Evolutionary conservation across 78 protist species (phyloP).

Genomic region (Dictyostelium firmibasis): DNA sequence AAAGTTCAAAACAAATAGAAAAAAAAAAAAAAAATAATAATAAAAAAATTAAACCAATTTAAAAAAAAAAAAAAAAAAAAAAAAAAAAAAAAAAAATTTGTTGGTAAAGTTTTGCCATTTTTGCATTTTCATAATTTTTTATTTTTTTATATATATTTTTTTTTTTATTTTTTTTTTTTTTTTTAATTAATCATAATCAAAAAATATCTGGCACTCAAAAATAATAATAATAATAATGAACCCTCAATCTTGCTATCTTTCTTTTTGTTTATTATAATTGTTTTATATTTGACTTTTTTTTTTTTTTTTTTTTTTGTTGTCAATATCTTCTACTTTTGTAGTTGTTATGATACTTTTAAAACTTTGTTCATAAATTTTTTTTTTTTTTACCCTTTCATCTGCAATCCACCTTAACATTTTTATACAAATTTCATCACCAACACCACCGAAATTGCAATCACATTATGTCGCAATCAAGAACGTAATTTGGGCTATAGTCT

Average conservation of each 20-base stretch:
- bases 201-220: background rate
- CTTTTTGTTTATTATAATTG: background rate
- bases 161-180: background rate
- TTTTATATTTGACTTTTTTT: too few relatives aligned
- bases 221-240: too few relatives aligned
- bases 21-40: too few relatives aligned
- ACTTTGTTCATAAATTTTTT: too few relatives aligned
- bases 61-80: too few relatives aligned
- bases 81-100: too few relatives aligned
- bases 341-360: background rate
- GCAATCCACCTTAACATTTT: background rate
- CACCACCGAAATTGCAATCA: background rate
- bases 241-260: background rate
- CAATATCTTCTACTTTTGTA: background rate
- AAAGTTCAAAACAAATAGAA: too few relatives aligned
- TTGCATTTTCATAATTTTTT: background rate
- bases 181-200: too few relatives aligned
- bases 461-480: background rate
- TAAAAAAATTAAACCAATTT: too few relatives aligned
- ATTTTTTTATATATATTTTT: slow-evolving; percentile 11
- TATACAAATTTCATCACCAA: background rate
- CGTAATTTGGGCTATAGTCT: background rate
- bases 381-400: background rate
- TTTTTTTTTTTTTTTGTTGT: background rate
- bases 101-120: background rate